Evolutionary conservation across 768 basidiomycete genomes (phyloP).

Genomic region (Tulasnella sp.): DNA sequence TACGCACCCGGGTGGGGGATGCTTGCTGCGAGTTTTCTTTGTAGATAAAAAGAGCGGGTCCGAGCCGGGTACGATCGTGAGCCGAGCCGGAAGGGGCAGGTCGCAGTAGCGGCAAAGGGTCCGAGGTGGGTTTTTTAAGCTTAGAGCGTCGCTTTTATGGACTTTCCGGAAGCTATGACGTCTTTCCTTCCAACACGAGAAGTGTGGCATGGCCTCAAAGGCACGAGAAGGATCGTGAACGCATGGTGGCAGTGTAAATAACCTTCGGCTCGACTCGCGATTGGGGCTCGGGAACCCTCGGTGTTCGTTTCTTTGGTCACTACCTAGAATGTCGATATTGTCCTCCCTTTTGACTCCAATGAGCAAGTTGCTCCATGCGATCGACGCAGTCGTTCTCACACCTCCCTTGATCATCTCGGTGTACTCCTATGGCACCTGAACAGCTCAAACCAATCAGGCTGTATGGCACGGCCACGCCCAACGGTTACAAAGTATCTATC

Average conservation of each 20-base stretch:
- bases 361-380: neutral
- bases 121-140: neutral
- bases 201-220: neutral
- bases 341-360: neutral
- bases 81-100: neutral
- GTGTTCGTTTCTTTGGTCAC: neutral
- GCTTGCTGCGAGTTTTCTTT: too few relatives aligned
- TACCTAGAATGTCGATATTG: neutral
- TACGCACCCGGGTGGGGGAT: too few relatives aligned
- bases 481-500: conserved; percentile 39
- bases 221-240: neutral
- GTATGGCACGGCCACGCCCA: conserved; percentile 31
- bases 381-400: neutral
- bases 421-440: too few relatives aligned
- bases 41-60: neutral
- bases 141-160: neutral
- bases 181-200: neutral
- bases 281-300: neutral
- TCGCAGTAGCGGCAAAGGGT: neutral
- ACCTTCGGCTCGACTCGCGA: neutral
- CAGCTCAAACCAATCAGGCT: too few relatives aligned
- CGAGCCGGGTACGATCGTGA: neutral
- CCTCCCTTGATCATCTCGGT: neutral
- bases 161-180: neutral
- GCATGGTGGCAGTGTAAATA: neutral